Conservation (phyloP, 768 basidiomycete species). For the Pisolithus albus region DNA sequence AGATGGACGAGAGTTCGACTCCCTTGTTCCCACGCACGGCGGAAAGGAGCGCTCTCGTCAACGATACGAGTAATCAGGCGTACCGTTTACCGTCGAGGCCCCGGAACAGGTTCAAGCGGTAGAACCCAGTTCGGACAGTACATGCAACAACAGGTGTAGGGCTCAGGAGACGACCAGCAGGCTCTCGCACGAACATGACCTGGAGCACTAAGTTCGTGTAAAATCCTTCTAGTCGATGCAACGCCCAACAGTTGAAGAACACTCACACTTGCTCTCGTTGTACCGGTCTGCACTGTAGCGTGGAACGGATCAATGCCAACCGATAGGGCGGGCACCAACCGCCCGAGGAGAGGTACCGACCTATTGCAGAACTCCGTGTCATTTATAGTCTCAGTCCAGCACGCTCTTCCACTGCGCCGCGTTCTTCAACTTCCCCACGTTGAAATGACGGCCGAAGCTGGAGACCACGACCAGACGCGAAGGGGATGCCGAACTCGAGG, state of each 20-base stretch:
- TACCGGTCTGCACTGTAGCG: constrained; percentile 15
- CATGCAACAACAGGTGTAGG: constrained; percentile 18
- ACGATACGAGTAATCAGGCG: background rate
- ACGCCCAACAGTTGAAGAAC: background rate
- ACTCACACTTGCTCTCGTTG: constrained; percentile 21
- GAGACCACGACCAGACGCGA: constrained; percentile 26
- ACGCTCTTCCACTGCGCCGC: constrained; percentile 11
- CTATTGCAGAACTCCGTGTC: constrained; percentile 16
- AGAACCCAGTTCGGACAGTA: constrained; percentile 29
- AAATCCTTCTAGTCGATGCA: background rate
- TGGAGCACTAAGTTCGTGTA: constrained; percentile 19
- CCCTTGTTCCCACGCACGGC: constrained; percentile 29
- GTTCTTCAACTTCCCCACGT: background rate
- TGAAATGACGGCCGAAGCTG: constrained; percentile 22
- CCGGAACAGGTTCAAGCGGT: constrained; percentile 22
- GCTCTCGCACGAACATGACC: constrained; percentile 29
- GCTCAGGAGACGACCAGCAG: constrained; percentile 21
- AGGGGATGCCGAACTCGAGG: constrained; percentile 15
- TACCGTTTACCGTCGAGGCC: background rate
- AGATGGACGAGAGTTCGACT: constrained; percentile 29
- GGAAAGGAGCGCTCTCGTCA: constrained; percentile 9
- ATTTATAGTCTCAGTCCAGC: constrained; percentile 18
- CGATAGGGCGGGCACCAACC: background rate
- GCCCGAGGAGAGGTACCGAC: constrained; percentile 6
- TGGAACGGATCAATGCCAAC: background rate